Conservation (phyloP, 345 rosid species). For the Raphanus raphanistrum region DNA sequence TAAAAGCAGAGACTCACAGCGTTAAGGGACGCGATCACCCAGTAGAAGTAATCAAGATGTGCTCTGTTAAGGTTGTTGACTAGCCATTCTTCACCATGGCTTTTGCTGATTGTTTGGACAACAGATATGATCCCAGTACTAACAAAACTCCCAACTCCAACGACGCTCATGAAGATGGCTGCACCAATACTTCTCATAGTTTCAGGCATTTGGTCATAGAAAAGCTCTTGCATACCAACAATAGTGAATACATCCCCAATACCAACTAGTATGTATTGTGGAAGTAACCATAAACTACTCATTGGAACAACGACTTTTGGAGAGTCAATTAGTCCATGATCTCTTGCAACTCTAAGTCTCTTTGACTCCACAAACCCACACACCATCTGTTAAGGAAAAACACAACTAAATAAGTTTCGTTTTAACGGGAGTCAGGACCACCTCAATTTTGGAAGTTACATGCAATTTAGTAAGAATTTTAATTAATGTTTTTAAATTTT, state of each 20-base stretch:
- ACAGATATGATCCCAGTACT: constrained; percentile 56
- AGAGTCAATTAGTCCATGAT: constrained; percentile 51
- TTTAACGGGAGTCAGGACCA: too few relatives aligned
- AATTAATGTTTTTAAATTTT: too few relatives aligned
- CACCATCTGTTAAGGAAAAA: constrained; percentile 28
- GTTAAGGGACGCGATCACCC: constrained; percentile 70
- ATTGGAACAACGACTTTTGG: constrained; percentile 66
- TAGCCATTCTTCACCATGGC: constrained; percentile 56
- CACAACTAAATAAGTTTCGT: background rate
- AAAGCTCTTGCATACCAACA: constrained; percentile 84
- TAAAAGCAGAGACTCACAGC: constrained; percentile 56
- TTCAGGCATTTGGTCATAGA: constrained; percentile 89
- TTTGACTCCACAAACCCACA: constrained; percentile 66
- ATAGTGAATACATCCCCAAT: constrained; percentile 64
- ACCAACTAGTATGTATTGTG: constrained; percentile 67
- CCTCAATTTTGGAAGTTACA: too few relatives aligned
- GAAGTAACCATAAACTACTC: constrained; percentile 82
- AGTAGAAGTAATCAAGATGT: constrained; percentile 61
- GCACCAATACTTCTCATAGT: constrained; percentile 86
- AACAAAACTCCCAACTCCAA: constrained; percentile 77
- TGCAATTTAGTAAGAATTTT: too few relatives aligned
- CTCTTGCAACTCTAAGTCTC: constrained; percentile 55
- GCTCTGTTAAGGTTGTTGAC: constrained; percentile 67
- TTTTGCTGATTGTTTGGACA: constrained; percentile 52
- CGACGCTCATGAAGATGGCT: constrained; percentile 58